phyloP scores from a whole-genome alignment of 2,329 filamentous ascomycete species.

The Monosporascus sp. region DNA sequence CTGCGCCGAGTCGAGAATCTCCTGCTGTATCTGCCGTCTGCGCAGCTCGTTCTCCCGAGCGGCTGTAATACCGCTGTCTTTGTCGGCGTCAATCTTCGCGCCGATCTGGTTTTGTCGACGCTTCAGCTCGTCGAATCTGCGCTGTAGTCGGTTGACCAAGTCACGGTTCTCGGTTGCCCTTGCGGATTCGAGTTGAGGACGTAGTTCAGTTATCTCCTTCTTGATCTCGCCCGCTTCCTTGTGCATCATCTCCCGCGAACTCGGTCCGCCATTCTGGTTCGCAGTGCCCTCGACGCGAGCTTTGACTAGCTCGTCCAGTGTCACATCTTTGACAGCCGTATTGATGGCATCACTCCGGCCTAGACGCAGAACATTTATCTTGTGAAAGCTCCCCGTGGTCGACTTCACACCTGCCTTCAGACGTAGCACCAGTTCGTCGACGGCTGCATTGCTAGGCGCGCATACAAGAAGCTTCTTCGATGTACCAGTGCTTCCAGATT shows the following conservation, averaged over 20 bases:
- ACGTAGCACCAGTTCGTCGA: slow-evolving; percentile 91
- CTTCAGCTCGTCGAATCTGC: slow-evolving; percentile 74
- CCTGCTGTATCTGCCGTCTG: slow-evolving; percentile 78
- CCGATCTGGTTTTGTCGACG: slow-evolving; percentile 72
- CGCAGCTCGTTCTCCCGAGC: slow-evolving; percentile 83
- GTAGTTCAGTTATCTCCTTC: slow-evolving; percentile 64
- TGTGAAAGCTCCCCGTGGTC: slow-evolving; percentile 63
- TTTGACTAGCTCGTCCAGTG: slow-evolving; percentile 85
- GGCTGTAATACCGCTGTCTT: slow-evolving; percentile 77
- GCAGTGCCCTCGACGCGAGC: slow-evolving; percentile 60
- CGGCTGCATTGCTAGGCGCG: slow-evolving; percentile 96
- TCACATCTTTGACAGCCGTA: slow-evolving; percentile 80
- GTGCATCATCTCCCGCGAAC: slow-evolving; percentile 55
- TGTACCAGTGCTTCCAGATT: slow-evolving; percentile 28
- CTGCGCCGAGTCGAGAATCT: slow-evolving; percentile 85
- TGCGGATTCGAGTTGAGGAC: slow-evolving; percentile 65
- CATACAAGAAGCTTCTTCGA: slow-evolving; percentile 90
- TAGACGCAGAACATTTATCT: slow-evolving; percentile 82
- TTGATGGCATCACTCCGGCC: slow-evolving; percentile 93
- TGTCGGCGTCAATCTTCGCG: slow-evolving; percentile 78
- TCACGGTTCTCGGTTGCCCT: slow-evolving; percentile 49
- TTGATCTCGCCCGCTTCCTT: slow-evolving; percentile 68
- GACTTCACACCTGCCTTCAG: slow-evolving; percentile 85
- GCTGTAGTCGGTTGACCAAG: slow-evolving; percentile 54
- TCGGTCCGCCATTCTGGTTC: slow-evolving; percentile 52